Evolutionary conservation across 202 grass and related monocot genomes (phyloP), one percentile per base, ranked within the genome.

Genomic region (Carex arenaria): DNA sequence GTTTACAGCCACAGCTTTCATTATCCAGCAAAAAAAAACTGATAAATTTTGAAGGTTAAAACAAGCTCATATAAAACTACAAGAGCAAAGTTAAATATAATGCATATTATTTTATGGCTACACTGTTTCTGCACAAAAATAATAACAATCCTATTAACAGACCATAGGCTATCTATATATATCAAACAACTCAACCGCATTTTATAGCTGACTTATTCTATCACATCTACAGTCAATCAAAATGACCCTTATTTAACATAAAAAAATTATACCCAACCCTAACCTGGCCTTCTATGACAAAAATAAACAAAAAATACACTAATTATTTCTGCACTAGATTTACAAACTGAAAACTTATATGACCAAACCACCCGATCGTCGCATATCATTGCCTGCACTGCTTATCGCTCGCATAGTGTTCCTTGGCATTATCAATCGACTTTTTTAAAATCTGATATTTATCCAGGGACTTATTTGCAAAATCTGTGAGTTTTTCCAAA

Each of bases 391-490:
- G 31, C 31, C 59, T 64, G 26, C 43, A 60, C 9, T 64, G 15
- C 4, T 40, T 63, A 34, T 42, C 61, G 11, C 52, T 89, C 74
- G 76, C 80, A 38, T 84, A 87, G 63, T 4, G 67, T 36, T 17
- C 26, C 74, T 79, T 84, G 19, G 91, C 93, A 15, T 28, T 0
- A 10, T 84, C 4, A 71, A 94, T 85, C 10, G 89, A 80, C 4
- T 20, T 31, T 79, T 88, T 78, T 45, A 99, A 92, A 22, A 3
- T 1, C 9, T n/a, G 72, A 86, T 99, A 99, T 14, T 73, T 81
- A 52, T 86, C 13, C 53, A 88, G 61, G 52, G 96, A 96, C 70
- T n/a, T 70, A 32, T 82, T 17, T 1, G 96, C 87, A 85, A 94
- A 94, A 36, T 9, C 14, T 84, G 79, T 75, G 51, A 99, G 89